Conservation (phyloP, 805 yeast genomes). For the Teunomyces tritomae region DNA sequence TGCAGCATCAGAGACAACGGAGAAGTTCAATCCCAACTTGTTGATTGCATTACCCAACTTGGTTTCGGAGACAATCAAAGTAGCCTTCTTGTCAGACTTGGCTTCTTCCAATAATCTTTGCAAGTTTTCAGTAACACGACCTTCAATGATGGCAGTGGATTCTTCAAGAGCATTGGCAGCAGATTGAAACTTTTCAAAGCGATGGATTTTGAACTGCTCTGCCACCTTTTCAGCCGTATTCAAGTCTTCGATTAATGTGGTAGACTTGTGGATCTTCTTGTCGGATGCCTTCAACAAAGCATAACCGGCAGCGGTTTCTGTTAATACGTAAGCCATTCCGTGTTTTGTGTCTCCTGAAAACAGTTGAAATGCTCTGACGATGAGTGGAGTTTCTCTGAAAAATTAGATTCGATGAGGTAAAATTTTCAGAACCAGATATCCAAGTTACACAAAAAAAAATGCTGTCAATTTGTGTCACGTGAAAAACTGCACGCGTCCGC, state of each 20-base stretch:
- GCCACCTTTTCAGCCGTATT: conserved; percentile 81
- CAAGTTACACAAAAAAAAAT: background rate
- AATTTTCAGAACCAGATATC: background rate
- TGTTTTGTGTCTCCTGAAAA: background rate
- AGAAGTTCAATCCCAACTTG: conserved; percentile 84
- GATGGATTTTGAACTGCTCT: conserved; percentile 88
- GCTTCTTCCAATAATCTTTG: conserved; percentile 71
- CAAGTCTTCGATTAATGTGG: conserved; percentile 70
- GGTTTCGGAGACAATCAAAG: conserved; percentile 89
- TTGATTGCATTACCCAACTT: conserved; percentile 95
- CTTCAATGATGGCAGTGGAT: conserved; percentile 87
- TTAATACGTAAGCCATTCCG: conserved; percentile 79
- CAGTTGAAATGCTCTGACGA: conserved; percentile 3
- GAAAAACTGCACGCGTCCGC: too few species aligned
- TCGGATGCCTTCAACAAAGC: conserved; percentile 97
- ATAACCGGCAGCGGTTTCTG: conserved; percentile 99
- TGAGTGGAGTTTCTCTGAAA: conserved; percentile 2
- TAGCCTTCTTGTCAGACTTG: conserved; percentile 78
- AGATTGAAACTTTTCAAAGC: conserved; percentile 89
- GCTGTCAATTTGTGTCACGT: too few species aligned
- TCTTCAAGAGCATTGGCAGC: conserved; percentile 97
- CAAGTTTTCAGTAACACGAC: conserved; percentile 85
- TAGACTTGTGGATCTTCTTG: conserved; percentile 90
- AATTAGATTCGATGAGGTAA: conserved; percentile 3
- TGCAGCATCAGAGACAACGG: conserved; percentile 92